These are phyloP conservation scores for Ramaria sp. DNA, from an alignment of 768 basidiomycete species.

Conservation along the genomic window DNA sequence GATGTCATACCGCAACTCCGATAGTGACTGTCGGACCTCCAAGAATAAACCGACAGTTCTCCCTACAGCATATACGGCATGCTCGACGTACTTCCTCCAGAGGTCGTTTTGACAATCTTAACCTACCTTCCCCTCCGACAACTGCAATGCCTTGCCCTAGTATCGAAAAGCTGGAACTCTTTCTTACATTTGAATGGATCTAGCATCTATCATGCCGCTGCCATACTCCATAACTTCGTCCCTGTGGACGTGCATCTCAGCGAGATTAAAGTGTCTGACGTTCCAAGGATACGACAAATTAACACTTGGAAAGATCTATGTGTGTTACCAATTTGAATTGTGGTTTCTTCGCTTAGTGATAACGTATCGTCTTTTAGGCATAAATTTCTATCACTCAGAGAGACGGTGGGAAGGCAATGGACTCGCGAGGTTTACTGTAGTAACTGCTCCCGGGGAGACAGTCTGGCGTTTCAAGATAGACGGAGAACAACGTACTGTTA, in stretches of 20 bases:
- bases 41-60: too few relatives aligned
- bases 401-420: constrained; percentile 7
- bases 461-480: constrained; percentile 76
- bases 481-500: constrained; percentile 43
- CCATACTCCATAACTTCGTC: constrained; percentile 37
- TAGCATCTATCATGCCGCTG: constrained; percentile 47
- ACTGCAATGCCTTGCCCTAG: constrained; percentile 24
- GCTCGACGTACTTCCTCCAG: constrained; percentile 41
- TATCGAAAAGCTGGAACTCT: constrained; percentile 36
- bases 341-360: neutral
- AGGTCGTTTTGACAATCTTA: constrained; percentile 40
- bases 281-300: constrained; percentile 28
- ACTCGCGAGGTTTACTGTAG: neutral
- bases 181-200: constrained; percentile 38
- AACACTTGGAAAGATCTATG: constrained; percentile 51
- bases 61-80: constrained; percentile 16
- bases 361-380: neutral
- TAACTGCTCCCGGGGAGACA: constrained; percentile 22
- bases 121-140: constrained; percentile 38
- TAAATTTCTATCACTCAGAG: constrained; percentile 1
- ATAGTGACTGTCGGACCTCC: too few relatives aligned
- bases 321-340: constrained; percentile 18
- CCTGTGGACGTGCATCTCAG: constrained; percentile 19
- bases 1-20: too few relatives aligned
- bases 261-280: constrained; percentile 22